Base-by-base conservation (phyloP, 2,329 filamentous ascomycete species). In the Mycosphaerella arachidis region DNA sequence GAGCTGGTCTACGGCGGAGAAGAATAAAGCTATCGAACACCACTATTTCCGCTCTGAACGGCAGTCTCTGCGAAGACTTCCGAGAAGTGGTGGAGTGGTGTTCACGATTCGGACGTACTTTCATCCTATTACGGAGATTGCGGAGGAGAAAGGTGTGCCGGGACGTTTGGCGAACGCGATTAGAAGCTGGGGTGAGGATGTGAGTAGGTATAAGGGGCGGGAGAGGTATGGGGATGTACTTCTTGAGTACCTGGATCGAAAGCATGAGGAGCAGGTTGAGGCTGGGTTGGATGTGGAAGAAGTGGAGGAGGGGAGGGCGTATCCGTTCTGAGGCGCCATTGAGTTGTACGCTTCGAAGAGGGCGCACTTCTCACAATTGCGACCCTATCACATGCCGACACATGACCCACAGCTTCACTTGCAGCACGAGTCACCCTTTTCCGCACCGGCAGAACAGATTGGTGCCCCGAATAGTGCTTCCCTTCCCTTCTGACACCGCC, bases 61-160 rank as follows among this genome's bases (percentile, higher is more conserved):
- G 48, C 90, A 93, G 78, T 84, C 82, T 18, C 70, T 93, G 55
- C 77, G 89, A 12, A 75, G 89, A 53, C 76, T 81, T 29, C 78
- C 79, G 3, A 70, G 75, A 35, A 75, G 75, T 40, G 79, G 79
- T 18, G 79, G 74, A 27, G 75, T 80, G 9, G 83, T 87, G 3
- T 93, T 93, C 68, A 92, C 90, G 0, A 91, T 93, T 54, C 79
- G 90, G 12, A 93, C 90, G 0, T 93, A 93, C 72, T 92, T 93
- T 69, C 83, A 86, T 60, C 88, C 88, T 0, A 75, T 93, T 31
- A 86, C 81, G 0, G 84, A 87, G 16, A 82, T 93, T 59, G 85
- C 77, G 0, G 73, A 84, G 71, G 89, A 93, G 75, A 84, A 86
- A 18, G 90, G 89, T 71, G 90, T 95, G 0, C 90, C 91, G 0